phyloP scores from a whole-genome alignment of 2,329 filamentous ascomycete species.

The Leptosphaerulina australis region DNA sequence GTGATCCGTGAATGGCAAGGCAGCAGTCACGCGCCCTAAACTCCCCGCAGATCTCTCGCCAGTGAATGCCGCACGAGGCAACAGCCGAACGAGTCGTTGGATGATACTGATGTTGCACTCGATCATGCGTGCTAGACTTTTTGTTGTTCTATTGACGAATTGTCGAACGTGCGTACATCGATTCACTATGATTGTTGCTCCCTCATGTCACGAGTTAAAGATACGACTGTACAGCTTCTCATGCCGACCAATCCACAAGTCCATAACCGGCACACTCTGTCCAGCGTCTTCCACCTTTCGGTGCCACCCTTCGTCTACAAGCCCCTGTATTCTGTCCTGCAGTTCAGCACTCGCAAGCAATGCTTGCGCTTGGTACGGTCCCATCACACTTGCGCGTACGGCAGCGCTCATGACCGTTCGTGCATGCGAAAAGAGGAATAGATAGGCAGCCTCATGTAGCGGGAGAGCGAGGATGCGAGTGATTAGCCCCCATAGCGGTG shows the following conservation, averaged over 20 bases:
- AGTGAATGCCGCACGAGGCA: constrained; percentile 25
- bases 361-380: constrained; percentile 79
- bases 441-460: constrained; percentile 69
- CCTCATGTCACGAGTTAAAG: constrained; percentile 71
- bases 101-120: background rate
- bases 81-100: constrained; percentile 9
- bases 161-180: no score
- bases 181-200: background rate
- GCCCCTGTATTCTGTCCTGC: constrained; percentile 62
- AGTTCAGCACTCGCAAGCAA: constrained; percentile 68
- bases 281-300: constrained; percentile 69
- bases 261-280: constrained; percentile 77
- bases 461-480: constrained; percentile 66
- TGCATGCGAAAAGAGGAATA: constrained; percentile 77
- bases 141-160: no score
- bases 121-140: no score
- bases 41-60: constrained; percentile 14
- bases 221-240: constrained; percentile 84
- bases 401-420: constrained; percentile 78
- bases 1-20: constrained; percentile 9
- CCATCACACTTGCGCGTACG: constrained; percentile 77
- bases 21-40: constrained; percentile 20
- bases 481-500: constrained; percentile 73
- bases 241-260: constrained; percentile 82
- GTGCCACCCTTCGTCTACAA: constrained; percentile 66